Base-by-base conservation (phyloP, 345 rosid species). In the Firmiana major region DNA sequence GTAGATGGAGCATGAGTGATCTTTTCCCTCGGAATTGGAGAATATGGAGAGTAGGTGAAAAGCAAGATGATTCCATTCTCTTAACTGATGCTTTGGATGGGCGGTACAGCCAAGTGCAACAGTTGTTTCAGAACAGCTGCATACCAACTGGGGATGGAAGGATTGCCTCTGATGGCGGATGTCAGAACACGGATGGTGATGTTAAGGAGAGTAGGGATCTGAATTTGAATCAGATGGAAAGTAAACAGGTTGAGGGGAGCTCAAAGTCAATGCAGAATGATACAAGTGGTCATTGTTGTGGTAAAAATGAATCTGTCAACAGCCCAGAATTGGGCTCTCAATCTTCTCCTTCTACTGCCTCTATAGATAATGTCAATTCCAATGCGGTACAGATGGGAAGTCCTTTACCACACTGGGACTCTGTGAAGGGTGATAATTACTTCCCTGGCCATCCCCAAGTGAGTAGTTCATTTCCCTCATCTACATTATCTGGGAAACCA, bases 71-170 rank as follows among this genome's bases (percentile, higher is more conserved):
- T 74, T 85, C 98, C 49, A 78, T 90, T 70, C 90, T 92, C 79
- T 83, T 96, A 87, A 88, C 85, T 76, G 94, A 96, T 81, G 99
- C 87, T 48, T 86, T 96, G 79, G 78, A 59, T 63, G 90, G 94
- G 77, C 76, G 0, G 71, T 81, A 55, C 74, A 78, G 63, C 59
- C 81, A 79, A 83, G 86, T 75, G 65, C 77, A 70, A 62, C 78
- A 76, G 46, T 71, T 74, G 72, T 78, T 78, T 45, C 38, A 36
- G 17, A 51, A 77, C 38, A 74, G 67, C 66, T 16, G 62, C 67
- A 73, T 79, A 55, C 64, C 73, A 26, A 63, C 48, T 66, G 81
- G 38, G 12, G 89, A 80, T 60, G 72, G 42, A 21, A 64, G 34
- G 21, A 60, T 11, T 73, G 36, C 80, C 63, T 75, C 73, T 67